Conservation (phyloP, 495 filamentous ascomycete species). For the Saxophila tyrrhenica region DNA sequence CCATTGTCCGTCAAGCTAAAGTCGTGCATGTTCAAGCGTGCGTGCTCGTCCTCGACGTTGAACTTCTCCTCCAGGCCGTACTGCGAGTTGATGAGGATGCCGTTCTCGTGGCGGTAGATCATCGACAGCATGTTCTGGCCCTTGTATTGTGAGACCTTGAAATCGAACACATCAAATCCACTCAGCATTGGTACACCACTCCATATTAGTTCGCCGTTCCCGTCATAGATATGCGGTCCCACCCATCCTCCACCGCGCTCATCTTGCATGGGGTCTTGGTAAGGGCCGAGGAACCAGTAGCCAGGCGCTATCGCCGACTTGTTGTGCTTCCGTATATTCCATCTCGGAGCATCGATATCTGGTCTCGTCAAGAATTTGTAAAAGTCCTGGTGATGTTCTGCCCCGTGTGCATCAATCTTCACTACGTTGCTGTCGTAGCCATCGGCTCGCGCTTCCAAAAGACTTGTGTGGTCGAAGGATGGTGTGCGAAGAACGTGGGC, state of each 20-base stretch:
- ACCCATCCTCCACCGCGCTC: conserved; percentile 1
- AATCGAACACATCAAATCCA: neutral
- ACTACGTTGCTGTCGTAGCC: neutral
- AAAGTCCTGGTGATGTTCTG: neutral
- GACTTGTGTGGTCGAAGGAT: neutral
- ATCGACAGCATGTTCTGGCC: neutral
- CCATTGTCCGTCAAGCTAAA: neutral
- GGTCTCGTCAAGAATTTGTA: neutral
- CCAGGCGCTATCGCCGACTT: neutral
- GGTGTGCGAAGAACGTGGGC: neutral
- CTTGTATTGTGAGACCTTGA: neutral
- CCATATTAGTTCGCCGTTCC: conserved; percentile 5
- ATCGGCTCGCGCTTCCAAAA: neutral
- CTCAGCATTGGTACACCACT: neutral
- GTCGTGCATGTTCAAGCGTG: conserved; percentile 6
- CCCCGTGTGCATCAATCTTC: neutral
- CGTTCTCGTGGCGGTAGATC: conserved; percentile 1
- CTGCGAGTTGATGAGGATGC: neutral
- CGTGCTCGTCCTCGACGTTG: neutral
- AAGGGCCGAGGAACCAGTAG: conserved; percentile 5
- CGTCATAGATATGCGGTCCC: conserved; percentile 5
- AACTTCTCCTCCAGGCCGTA: neutral
- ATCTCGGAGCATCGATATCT: neutral
- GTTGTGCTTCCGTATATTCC: neutral
- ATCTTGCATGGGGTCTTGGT: neutral